Evolutionary conservation across 2,329 filamentous ascomycete genomes (phyloP).

Genomic region (Apiospora rasikravindrae): DNA sequence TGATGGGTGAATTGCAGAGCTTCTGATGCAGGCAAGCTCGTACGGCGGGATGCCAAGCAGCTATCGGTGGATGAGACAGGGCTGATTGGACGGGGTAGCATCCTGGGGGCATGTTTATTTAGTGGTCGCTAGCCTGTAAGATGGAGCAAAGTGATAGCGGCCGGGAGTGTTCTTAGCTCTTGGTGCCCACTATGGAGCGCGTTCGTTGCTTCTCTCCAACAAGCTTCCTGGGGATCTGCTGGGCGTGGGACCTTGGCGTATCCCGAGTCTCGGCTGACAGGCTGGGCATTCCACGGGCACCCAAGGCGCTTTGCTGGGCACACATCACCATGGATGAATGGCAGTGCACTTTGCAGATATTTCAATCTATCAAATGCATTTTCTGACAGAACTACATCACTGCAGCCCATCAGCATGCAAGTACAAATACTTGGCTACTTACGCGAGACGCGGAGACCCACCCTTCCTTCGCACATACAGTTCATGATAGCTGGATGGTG

Average conservation of each 20-base stretch:
- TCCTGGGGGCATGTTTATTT: neutral
- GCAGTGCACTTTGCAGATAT: neutral
- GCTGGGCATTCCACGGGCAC: neutral
- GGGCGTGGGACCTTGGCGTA: neutral
- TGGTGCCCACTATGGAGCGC: neutral
- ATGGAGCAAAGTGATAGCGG: neutral
- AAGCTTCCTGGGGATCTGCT: constrained; percentile 15
- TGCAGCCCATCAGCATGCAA: neutral
- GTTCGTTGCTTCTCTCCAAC: constrained; percentile 9
- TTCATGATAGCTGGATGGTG: neutral
- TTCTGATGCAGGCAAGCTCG: neutral
- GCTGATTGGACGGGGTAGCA: neutral
- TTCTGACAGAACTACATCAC: neutral
- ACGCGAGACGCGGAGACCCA: neutral
- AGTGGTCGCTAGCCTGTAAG: neutral
- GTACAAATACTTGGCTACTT: neutral
- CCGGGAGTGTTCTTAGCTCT: neutral
- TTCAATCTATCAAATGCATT: neutral
- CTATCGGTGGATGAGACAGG: neutral
- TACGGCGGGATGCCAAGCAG: neutral
- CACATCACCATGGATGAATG: neutral
- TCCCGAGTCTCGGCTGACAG: neutral
- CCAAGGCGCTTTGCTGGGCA: too few species aligned
- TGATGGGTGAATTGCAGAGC: neutral
- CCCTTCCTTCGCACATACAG: neutral